Evolutionary conservation across 306 rosid genomes (phyloP).

Genomic region (Fagus sylvatica): DNA sequence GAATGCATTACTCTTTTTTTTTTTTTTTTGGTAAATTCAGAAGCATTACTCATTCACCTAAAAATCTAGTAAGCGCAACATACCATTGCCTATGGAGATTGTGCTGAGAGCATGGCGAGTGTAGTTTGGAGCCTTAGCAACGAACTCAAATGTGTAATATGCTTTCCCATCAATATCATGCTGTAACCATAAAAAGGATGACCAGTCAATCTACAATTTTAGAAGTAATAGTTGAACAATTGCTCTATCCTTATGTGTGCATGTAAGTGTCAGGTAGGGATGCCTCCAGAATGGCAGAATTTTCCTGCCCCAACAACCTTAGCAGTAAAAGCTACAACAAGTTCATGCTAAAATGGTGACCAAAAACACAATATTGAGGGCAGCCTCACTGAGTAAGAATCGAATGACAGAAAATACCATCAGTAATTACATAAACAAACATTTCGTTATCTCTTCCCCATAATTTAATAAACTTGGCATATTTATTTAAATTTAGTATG

Average conservation of each 20-base stretch:
- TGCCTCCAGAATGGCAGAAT: background rate
- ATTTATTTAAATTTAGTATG: too few species aligned
- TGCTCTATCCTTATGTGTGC: background rate
- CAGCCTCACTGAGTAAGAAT: too few species aligned
- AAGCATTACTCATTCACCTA: background rate
- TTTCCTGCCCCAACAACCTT: background rate
- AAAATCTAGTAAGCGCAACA: constrained; percentile 13
- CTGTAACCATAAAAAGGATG: constrained; percentile 45
- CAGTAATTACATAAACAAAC: too few species aligned
- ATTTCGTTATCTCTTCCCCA: too few species aligned
- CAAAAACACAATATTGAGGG: too few species aligned
- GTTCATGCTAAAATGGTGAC: background rate
- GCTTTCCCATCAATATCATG: constrained; percentile 75
- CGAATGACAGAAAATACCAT: too few species aligned
- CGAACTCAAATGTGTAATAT: constrained; percentile 80
- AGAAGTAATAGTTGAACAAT: background rate
- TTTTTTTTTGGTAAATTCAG: too few species aligned
- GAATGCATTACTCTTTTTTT: background rate
- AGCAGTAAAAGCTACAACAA: background rate
- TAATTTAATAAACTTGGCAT: too few species aligned
- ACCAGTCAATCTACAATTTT: constrained; percentile 4
- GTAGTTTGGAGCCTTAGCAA: constrained; percentile 89
- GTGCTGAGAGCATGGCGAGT: constrained; percentile 95
- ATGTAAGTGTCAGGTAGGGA: background rate
- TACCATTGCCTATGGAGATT: constrained; percentile 83